phyloP scores from a whole-genome alignment of 2,329 filamentous ascomycete species.

The Ascosphaera apis region DNA sequence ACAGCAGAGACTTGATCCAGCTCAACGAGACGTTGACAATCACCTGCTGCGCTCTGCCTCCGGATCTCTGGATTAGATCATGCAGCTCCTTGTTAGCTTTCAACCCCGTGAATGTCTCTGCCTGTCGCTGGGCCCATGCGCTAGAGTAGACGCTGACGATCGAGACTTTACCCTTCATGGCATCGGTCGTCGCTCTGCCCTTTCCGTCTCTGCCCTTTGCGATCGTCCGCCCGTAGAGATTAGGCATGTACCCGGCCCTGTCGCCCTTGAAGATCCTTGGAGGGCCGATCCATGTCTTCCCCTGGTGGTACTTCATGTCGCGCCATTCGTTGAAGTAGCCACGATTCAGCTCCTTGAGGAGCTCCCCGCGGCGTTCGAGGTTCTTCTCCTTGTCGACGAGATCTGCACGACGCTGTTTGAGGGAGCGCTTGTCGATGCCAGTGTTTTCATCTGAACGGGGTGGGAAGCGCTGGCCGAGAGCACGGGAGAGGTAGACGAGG shows the following conservation, averaged over 20 bases:
- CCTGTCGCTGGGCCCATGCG: conserved; percentile 68
- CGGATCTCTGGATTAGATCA: conserved; percentile 30
- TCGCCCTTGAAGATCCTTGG: conserved; percentile 64
- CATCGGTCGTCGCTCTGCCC: conserved; percentile 56
- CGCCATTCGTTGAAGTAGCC: conserved; percentile 93
- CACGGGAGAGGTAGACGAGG: conserved; percentile 44
- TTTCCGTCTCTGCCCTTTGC: too few relatives aligned
- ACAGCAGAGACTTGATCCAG: conserved; percentile 34
- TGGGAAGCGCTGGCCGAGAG: conserved; percentile 58
- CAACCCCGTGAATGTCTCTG: conserved; percentile 43
- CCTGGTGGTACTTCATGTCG: conserved; percentile 58
- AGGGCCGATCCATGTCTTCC: conserved; percentile 79
- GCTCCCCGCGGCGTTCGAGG: conserved; percentile 45
- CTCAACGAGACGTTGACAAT: conserved; percentile 80
- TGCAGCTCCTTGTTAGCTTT: conserved; percentile 48
- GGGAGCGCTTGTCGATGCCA: conserved; percentile 44
- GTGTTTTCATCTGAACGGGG: conserved; percentile 62
- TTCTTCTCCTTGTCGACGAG: conserved; percentile 75
- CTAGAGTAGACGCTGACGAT: conserved; percentile 65
- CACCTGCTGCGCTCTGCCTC: conserved; percentile 46
- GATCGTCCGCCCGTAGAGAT: conserved; percentile 61
- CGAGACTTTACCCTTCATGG: conserved; percentile 49
- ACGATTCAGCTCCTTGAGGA: conserved; percentile 39
- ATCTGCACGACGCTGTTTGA: conserved; percentile 49
- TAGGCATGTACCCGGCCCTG: conserved; percentile 76